Evolutionary conservation across 2,329 filamentous ascomycete genomes (phyloP).

Genomic region (Trichoderma lentiforme): DNA sequence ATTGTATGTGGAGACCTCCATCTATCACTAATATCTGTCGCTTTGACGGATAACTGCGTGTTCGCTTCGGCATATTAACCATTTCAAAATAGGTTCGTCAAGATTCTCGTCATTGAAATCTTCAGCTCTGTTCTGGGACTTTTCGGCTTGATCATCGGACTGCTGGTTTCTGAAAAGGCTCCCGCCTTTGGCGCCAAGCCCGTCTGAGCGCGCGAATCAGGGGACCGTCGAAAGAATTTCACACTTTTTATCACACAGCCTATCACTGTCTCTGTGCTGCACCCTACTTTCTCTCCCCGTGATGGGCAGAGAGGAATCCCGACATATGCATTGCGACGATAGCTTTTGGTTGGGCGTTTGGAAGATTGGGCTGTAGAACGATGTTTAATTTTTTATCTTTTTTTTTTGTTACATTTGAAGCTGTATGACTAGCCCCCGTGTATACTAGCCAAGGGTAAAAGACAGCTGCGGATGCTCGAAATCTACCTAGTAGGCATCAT

Average conservation of each 20-base stretch:
- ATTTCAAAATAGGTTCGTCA: constrained; percentile 71
- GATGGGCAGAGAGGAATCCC: constrained; percentile 22
- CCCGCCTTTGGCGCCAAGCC: constrained; percentile 28
- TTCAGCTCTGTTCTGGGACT: constrained; percentile 97
- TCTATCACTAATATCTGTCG: neutral
- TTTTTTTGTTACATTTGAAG: constrained; percentile 22
- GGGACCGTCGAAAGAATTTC: constrained; percentile 7
- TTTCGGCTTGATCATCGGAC: constrained; percentile 91
- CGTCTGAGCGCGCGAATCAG: neutral
- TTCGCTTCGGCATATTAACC: constrained; percentile 24
- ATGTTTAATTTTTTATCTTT: constrained; percentile 28
- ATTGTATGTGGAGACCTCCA: constrained; percentile 59
- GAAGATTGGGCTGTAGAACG: constrained; percentile 36
- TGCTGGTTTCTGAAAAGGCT: constrained; percentile 83
- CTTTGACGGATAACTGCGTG: neutral
- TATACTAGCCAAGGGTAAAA: constrained; percentile 33
- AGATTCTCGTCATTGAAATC: constrained; percentile 98
- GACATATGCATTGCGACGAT: constrained; percentile 37
- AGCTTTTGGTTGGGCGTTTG: constrained; percentile 40
- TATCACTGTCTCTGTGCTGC: neutral
- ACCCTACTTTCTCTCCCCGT: neutral
- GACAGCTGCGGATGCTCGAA: constrained; percentile 23
- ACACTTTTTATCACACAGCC: constrained; percentile 2
- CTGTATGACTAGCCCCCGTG: constrained; percentile 37
- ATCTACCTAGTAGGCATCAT: neutral